Conservation (phyloP, 2,329 filamentous ascomycete species). For the Cryphonectria carpinicola region DNA sequence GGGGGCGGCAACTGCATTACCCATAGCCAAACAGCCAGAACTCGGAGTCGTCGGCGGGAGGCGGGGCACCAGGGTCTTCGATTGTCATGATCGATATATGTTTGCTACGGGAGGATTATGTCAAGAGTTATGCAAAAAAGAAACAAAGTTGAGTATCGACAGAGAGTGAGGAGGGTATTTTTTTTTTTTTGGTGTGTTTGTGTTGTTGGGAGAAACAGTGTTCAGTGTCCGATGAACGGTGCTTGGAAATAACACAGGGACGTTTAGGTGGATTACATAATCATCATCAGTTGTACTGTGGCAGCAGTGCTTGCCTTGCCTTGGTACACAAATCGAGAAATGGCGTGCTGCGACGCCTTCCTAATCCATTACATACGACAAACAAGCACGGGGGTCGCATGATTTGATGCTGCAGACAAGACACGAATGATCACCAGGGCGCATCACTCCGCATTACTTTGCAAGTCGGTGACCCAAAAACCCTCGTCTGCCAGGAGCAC, state of each 20-base stretch:
- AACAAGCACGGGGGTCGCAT: not conserved
- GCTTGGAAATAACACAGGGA: not conserved
- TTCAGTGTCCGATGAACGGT: not conserved
- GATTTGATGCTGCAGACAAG: not conserved
- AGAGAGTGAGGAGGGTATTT: not conserved
- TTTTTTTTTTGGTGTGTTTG: not conserved
- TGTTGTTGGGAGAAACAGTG: not conserved
- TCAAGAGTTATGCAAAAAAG: not conserved
- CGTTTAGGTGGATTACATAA: conserved; percentile 3
- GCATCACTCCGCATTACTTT: not conserved
- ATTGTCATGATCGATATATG: conserved; percentile 42
- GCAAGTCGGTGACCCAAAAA: not conserved
- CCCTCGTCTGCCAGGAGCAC: not conserved
- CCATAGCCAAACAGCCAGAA: conserved; percentile 99
- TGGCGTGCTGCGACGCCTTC: conserved; percentile 7
- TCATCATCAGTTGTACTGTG: not conserved
- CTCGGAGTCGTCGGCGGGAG: conserved; percentile 54
- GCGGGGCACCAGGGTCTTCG: conserved; percentile 33
- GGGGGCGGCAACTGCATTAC: conserved; percentile 48
- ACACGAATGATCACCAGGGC: not conserved
- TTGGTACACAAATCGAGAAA: not conserved
- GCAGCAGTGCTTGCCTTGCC: not conserved
- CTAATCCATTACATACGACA: not conserved
- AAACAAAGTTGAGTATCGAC: not conserved
- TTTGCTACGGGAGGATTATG: not conserved